Evolutionary conservation across 2,329 filamentous ascomycete genomes (phyloP).

Genomic region (Periconia sp.): DNA sequence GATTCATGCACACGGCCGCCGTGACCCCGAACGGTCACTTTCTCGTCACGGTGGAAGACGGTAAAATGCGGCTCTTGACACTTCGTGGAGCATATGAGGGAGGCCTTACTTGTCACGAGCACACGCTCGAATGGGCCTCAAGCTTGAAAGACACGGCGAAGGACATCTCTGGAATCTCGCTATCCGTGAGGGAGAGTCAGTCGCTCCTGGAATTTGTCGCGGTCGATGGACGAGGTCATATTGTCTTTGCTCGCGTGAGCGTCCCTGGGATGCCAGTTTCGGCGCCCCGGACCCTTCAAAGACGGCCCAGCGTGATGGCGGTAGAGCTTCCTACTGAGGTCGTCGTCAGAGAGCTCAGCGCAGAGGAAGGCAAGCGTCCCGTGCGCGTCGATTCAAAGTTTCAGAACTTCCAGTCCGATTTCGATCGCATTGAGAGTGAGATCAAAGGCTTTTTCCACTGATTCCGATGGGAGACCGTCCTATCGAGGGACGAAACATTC

Average conservation of each 20-base stretch:
- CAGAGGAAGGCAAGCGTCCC: too few relatives aligned
- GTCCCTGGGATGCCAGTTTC: conserved; percentile 18
- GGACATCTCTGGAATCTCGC: conserved; percentile 16
- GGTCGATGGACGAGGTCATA: conserved; percentile 20
- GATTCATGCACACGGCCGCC: conserved; percentile 17
- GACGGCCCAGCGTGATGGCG: not conserved
- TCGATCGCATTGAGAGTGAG: too few relatives aligned
- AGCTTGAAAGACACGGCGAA: conserved; percentile 10
- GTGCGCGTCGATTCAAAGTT: too few relatives aligned
- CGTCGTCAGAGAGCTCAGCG: conserved; percentile 4
- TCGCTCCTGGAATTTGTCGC: conserved; percentile 23
- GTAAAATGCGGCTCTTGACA: conserved; percentile 17
- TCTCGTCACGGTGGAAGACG: conserved; percentile 20
- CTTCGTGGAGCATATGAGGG: conserved; percentile 15
- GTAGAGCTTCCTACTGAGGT: conserved; percentile 3
- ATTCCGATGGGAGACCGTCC: too few relatives aligned
- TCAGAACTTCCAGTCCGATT: too few relatives aligned
- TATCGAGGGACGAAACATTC: too few relatives aligned
- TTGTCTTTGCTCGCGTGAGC: conserved; percentile 18
- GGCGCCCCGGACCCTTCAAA: conserved; percentile 1
- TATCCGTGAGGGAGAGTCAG: conserved; percentile 17
- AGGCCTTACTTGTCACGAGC: conserved; percentile 18
- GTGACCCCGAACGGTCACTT: conserved; percentile 22
- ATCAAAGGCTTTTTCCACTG: too few relatives aligned
- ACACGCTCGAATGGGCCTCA: conserved; percentile 10